A percentile compares a stretch with the other conserved stretches of the same genome.
phyloP scores from a whole-genome alignment of 1,284 basidiomycete genomes.

The Puccinia novopanici region DNA sequence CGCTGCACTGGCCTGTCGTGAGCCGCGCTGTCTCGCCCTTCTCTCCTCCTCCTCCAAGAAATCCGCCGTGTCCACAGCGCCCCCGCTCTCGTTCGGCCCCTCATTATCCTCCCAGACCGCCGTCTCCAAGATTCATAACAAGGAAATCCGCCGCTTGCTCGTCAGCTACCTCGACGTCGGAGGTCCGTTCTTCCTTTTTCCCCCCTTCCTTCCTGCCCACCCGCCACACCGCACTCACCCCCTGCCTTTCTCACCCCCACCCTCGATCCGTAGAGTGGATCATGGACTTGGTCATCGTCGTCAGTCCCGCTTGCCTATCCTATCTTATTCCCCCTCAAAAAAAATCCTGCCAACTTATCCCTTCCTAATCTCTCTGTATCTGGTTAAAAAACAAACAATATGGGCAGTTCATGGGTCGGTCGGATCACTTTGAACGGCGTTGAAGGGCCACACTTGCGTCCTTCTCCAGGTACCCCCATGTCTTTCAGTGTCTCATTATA shows the following conservation, averaged over 20 bases:
- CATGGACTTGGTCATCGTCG: conserved; percentile 46
- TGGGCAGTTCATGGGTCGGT: conserved; percentile 49
- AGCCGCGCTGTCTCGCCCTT: neutral
- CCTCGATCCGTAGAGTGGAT: conserved; percentile 35
- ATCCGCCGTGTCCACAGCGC: neutral
- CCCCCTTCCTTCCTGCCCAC: neutral
- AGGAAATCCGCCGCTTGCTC: conserved; percentile 34
- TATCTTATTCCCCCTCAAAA: no score
- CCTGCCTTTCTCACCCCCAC: neutral
- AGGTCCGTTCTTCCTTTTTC: neutral
- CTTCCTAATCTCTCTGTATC: no score
- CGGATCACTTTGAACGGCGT: conserved; percentile 41
- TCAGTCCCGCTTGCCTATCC: neutral
- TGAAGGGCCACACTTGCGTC: neutral
- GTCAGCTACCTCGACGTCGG: conserved; percentile 41
- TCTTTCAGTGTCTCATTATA: neutral
- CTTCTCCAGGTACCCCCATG: neutral
- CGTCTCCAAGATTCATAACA: conserved; percentile 44
- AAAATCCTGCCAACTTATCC: no score
- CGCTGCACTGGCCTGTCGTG: conserved; percentile 44
- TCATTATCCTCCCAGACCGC: neutral
- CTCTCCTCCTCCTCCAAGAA: no score
- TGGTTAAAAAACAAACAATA: neutral
- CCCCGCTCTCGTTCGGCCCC: neutral
- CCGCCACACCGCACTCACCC: neutral